phyloP scores from a whole-genome alignment of 2,329 filamentous ascomycete genomes.

The Curvularia eragrostidis region DNA sequence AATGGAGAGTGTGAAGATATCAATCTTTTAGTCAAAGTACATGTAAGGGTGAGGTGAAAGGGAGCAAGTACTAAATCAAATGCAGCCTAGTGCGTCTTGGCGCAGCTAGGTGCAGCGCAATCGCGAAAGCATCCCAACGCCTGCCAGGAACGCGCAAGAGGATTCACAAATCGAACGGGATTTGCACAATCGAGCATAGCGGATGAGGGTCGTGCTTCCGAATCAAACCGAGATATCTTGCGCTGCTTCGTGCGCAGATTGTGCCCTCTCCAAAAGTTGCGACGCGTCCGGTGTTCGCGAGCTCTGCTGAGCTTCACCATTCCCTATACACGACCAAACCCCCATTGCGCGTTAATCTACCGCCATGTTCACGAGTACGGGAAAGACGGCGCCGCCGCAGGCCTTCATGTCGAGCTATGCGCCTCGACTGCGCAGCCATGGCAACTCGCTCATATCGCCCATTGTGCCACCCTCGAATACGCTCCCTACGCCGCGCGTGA shows the following conservation, averaged over 20 bases:
- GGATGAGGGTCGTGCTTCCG: slow-evolving; percentile 13
- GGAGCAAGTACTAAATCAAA: slow-evolving; percentile 2
- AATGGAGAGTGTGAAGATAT: neutral
- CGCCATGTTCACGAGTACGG: slow-evolving; percentile 51
- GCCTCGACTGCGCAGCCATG: slow-evolving; percentile 86
- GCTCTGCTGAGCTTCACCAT: slow-evolving; percentile 39
- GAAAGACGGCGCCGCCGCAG: slow-evolving; percentile 68
- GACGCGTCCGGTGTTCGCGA: slow-evolving; percentile 44
- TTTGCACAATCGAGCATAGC: slow-evolving; percentile 11
- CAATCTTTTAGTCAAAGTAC: too few species aligned
- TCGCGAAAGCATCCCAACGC: slow-evolving; percentile 31
- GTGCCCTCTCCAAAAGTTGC: slow-evolving; percentile 17
- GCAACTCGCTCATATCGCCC: slow-evolving; percentile 88
- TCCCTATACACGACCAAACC: slow-evolving; percentile 28
- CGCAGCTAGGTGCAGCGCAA: slow-evolving; percentile 26
- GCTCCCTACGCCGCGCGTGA: slow-evolving; percentile 79
- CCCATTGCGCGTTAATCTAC: slow-evolving; percentile 31
- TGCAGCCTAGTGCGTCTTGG: slow-evolving; percentile 23
- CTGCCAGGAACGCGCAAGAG: slow-evolving; percentile 36
- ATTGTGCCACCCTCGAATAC: slow-evolving; percentile 74
- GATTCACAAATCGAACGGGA: slow-evolving; percentile 21
- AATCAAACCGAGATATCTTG: slow-evolving; percentile 4
- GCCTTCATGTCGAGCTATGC: slow-evolving; percentile 92
- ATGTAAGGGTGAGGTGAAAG: slow-evolving; percentile 8
- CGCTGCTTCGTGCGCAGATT: slow-evolving; percentile 6